A percentile compares a stretch with the other conserved stretches of the same genome.
Evolutionary conservation across 805 yeast species (phyloP).

Genomic region (Lachancea dasiensis): DNA sequence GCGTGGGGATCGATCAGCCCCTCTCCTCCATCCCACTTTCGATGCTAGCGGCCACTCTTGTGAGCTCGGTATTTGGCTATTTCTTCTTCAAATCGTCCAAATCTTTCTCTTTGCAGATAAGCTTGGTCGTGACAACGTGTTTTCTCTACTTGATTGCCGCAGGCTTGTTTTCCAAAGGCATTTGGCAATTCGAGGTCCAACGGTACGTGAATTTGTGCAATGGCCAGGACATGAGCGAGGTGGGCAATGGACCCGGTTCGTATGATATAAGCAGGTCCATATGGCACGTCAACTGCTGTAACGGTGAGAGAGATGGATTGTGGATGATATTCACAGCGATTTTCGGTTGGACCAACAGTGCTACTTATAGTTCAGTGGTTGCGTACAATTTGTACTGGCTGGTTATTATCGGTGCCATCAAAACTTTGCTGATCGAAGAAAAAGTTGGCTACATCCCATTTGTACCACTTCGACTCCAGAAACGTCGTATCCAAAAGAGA

Average conservation of each 20-base stretch:
- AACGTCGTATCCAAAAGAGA: conserved; percentile 42
- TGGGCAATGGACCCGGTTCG: conserved; percentile 91
- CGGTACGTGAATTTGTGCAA: conserved; percentile 63
- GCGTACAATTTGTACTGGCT: conserved; percentile 73
- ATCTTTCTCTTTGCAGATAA: conserved; percentile 66
- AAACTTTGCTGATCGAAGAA: conserved; percentile 47
- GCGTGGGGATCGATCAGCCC: conserved; percentile 73
- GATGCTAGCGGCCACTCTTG: conserved; percentile 47
- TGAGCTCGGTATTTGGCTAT: conserved; percentile 61
- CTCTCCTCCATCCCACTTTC: conserved; percentile 59
- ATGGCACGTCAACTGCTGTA: conserved; percentile 96
- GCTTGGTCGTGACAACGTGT: conserved; percentile 69
- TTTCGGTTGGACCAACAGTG: conserved; percentile 91
- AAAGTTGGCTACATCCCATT: conserved; percentile 52
- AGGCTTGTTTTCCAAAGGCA: conserved; percentile 79
- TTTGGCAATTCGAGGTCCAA: conserved; percentile 86
- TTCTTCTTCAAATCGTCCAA: conserved; percentile 73
- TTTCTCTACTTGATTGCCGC: conserved; percentile 81
- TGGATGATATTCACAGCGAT: conserved; percentile 90
- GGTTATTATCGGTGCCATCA: conserved; percentile 38
- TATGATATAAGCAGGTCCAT: conserved; percentile 72
- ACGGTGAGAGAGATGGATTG: conserved; percentile 84
- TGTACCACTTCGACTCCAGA: conserved; percentile 58
- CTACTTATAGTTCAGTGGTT: conserved; percentile 80
- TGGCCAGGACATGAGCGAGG: conserved; percentile 81